A percentile compares a stretch with the other conserved stretches of the same genome.
Conservation (phyloP, 331 rosid genomes). For the Pyrus hybrid region DNA sequence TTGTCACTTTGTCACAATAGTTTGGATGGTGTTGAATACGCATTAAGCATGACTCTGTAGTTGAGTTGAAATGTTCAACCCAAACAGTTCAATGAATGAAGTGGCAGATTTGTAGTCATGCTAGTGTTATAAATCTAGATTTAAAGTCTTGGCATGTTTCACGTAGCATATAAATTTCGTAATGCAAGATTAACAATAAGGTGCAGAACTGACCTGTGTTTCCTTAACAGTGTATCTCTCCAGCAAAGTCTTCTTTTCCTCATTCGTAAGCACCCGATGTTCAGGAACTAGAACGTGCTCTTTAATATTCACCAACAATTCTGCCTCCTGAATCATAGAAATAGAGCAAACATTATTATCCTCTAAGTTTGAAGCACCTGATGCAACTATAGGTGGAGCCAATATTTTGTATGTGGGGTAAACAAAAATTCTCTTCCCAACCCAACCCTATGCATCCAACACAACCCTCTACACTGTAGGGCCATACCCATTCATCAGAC, state of each 20-base stretch:
- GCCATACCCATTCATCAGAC: not conserved
- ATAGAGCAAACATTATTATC: not conserved
- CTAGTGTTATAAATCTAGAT: not conserved
- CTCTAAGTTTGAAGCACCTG: not conserved
- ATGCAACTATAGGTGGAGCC: not conserved
- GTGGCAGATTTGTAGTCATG: not conserved
- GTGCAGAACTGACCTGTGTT: conserved; percentile 47
- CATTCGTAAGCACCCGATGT: conserved; percentile 36
- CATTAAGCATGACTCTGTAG: not conserved
- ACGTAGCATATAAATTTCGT: not conserved
- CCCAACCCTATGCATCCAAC: not conserved
- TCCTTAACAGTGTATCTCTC: conserved; percentile 64
- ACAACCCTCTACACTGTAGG: not conserved
- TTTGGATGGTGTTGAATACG: no score
- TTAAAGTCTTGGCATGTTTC: not conserved
- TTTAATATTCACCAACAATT: conserved; percentile 54
- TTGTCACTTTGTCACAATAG: not conserved
- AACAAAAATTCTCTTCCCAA: not conserved
- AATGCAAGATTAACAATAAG: not conserved
- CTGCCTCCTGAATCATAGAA: conserved; percentile 47
- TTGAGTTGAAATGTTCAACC: not conserved
- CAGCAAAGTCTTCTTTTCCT: conserved; percentile 59
- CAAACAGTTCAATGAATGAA: not conserved
- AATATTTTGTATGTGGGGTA: not conserved
- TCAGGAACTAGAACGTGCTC: conserved; percentile 59